Percentiles rank a stretch among this genome's conserved stretches.
Conservation (phyloP, 495 filamentous ascomycete species). For the Hypoxylon trugodes region DNA sequence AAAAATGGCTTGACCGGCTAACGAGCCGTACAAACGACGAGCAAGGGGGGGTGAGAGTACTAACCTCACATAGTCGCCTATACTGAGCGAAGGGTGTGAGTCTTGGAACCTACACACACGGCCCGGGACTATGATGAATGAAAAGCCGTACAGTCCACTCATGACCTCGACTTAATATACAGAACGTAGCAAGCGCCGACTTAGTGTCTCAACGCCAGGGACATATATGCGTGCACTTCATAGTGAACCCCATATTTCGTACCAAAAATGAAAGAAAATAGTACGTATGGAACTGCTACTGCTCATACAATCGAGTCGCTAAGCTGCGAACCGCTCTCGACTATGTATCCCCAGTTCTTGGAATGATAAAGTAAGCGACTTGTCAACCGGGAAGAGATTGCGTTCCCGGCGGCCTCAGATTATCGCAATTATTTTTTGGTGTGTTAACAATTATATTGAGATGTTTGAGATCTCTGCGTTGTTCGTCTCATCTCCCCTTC, state of each 20-base stretch:
- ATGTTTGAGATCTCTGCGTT: constrained; percentile 13
- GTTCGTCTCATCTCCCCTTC: constrained; percentile 1
- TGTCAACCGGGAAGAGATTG: constrained; percentile 3
- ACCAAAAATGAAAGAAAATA: constrained; percentile 32
- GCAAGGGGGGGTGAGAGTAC: constrained; percentile 25
- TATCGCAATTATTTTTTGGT: constrained; percentile 4
- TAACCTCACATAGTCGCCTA: constrained; percentile 2
- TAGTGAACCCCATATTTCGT: constrained; percentile 37
- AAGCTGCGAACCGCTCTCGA: constrained; percentile 23
- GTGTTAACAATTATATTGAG: constrained; percentile 16
- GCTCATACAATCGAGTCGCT: constrained; percentile 17
- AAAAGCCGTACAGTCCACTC: constrained; percentile 40
- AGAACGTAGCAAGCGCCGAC: constrained; percentile 42
- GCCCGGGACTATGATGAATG: constrained; percentile 34
- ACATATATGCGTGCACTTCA: constrained; percentile 38
- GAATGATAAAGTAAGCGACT: constrained; percentile 26
- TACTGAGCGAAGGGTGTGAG: constrained; percentile 29
- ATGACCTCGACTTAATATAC: constrained; percentile 46
- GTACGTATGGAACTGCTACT: constrained; percentile 21
- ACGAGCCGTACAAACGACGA: constrained; percentile 36
- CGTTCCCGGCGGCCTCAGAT: neutral
- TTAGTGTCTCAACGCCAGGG: constrained; percentile 38
- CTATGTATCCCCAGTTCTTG: constrained; percentile 18
- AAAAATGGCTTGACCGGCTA: constrained; percentile 37
- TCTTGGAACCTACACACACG: constrained; percentile 40